These are phyloP conservation scores for Leptographium wingfieldii DNA, from an alignment of 2,329 filamentous ascomycete species.

Conservation along the genomic window DNA sequence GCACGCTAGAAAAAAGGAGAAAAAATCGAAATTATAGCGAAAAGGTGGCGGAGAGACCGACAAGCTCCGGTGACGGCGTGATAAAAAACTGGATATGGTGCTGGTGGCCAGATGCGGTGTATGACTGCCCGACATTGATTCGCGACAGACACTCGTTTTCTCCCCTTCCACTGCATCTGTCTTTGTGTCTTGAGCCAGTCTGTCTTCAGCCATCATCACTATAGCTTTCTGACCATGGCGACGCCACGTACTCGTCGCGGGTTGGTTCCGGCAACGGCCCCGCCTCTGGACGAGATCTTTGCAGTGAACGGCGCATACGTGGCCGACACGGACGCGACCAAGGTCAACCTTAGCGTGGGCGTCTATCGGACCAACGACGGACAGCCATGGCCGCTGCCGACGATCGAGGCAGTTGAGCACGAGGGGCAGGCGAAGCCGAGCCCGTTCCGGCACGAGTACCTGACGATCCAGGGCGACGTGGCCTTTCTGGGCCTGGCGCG, in stretches of 20 bases:
- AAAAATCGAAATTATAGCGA: neutral
- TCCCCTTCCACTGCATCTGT: neutral
- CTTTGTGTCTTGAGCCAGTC: too few relatives aligned
- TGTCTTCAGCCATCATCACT: too few relatives aligned
- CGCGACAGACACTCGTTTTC: too few relatives aligned
- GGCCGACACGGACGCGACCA: slow-evolving; percentile 61
- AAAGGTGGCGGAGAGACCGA: neutral
- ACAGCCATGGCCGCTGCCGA: slow-evolving; percentile 92
- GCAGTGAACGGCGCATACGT: slow-evolving; percentile 78
- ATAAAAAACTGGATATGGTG: neutral
- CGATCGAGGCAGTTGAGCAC: slow-evolving; percentile 49
- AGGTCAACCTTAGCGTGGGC: slow-evolving; percentile 85
- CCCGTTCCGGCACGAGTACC: slow-evolving; percentile 63
- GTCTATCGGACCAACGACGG: slow-evolving; percentile 90
- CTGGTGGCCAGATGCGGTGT: neutral
- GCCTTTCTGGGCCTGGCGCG: slow-evolving; percentile 80
- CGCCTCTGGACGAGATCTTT: slow-evolving; percentile 34
- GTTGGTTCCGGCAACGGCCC: neutral
- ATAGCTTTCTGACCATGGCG: neutral
- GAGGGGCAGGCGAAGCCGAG: slow-evolving; percentile 1
- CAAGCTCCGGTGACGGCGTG: neutral
- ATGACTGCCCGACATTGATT: neutral
- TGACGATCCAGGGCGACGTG: slow-evolving; percentile 79
- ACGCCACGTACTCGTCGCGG: neutral
- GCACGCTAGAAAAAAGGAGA: neutral